Percentiles rank a stretch among this genome's conserved stretches.
phyloP scores from a whole-genome alignment of 208 protist genomes.

The Kentomonas sorsogonicus region DNA sequence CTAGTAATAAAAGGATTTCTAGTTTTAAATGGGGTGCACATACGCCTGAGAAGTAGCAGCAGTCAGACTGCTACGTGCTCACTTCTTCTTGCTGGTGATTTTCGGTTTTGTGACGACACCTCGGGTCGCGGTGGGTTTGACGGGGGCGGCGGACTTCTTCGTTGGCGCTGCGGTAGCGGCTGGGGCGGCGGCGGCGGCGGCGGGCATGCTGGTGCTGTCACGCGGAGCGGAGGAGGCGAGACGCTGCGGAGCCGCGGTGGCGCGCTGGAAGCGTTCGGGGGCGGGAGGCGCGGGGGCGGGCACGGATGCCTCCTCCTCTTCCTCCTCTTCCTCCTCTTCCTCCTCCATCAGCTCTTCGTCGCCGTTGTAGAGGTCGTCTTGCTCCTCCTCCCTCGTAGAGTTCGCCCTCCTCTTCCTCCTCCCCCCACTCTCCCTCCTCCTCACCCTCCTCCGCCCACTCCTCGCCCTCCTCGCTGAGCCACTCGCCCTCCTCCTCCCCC shows the following conservation, averaged over 20 bases:
- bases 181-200: not conserved
- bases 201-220: not conserved
- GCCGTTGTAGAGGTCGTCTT: no score
- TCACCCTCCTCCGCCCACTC: slow-evolving; percentile 29
- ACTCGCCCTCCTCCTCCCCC: slow-evolving; percentile 10
- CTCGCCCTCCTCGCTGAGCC: slow-evolving; percentile 5
- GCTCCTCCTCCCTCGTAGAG: no score
- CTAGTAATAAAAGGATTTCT: no score
- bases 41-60: no score
- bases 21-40: no score
- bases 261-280: not conserved
- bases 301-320: slow-evolving; percentile 2
- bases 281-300: not conserved
- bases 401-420: slow-evolving; percentile 13
- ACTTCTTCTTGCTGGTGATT: no score
- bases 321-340: not conserved
- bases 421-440: slow-evolving; percentile 13
- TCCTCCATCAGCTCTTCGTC: no score
- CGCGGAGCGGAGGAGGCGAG: not conserved
- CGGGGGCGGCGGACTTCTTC: not conserved
- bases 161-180: not conserved
- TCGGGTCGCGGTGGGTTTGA: no score
- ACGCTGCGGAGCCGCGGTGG: not conserved
- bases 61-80: no score
- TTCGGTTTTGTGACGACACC: no score